Evolutionary conservation across 2,329 filamentous ascomycete genomes (phyloP), one percentile per base, ranked within the genome.

Genomic region (Paracorniculantispora psalliotae): DNA sequence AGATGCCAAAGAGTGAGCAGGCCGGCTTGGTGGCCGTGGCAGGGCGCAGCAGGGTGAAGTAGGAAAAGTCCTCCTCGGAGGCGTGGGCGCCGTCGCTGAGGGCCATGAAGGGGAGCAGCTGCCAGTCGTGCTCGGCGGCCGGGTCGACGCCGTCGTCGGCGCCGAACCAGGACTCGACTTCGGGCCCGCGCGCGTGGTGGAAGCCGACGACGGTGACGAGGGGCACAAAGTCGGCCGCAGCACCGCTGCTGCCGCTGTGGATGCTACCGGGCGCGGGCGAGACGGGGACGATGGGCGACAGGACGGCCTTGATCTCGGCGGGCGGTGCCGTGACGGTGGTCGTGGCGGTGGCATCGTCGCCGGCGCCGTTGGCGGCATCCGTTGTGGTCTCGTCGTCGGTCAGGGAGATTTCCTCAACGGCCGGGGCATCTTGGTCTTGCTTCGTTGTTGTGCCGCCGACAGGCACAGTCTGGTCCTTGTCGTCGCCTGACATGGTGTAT

Each of bases 1-100:
- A 90, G 69, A 99, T 97, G 62, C 94, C 94, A 71, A 99, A 99
- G 23, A 99, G 84, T 25, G 91, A 96, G 2, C 90, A 92, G 30
- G 86, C 84, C 7, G 87, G 83, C 35, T 76, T 70, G 21, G 72
- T 67, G 54, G 74, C 75, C 63, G 75, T 80, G 57, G 80, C 81
- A 49, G 87, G 85, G 30, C 85, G 84, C 60, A 91, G 81, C 54
- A 99, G 85, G 9, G 93, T 97, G 73, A 99, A 99, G 77, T 99
- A 99, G 54, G 92, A 97, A 78, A 97, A 99, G 76, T 97, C 94
- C 76, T 99, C 94, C 60, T 88, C 89, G 23, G 90, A 87, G 59
- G 92, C 87, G 79, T 99, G 94, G 57, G 94, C 94, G 56, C 94
- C 94, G 72, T 99, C 94, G 60, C 91, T 94, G 68, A 99, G 77